Evolutionary conservation across 192 early-diverging fungal genomes (phyloP).

Genomic region (Dimargaris xerosporica): DNA sequence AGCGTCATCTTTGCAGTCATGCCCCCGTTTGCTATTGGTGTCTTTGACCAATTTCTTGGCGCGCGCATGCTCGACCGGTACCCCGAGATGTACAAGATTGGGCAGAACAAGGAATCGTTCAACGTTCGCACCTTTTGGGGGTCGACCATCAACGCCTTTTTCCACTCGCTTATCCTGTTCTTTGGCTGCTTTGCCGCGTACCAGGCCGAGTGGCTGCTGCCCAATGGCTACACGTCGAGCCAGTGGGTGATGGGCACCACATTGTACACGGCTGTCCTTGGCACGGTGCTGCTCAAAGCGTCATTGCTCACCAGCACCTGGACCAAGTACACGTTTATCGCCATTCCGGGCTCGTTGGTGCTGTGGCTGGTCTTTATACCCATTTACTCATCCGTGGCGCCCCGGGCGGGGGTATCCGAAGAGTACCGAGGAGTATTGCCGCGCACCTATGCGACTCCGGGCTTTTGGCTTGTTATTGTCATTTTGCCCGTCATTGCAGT

Average conservation of each 20-base stretch:
- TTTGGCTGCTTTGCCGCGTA: slow-evolving; percentile 49
- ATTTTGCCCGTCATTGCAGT: slow-evolving; percentile 74
- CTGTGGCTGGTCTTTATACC: slow-evolving; percentile 84
- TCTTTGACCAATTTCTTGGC: slow-evolving; percentile 93
- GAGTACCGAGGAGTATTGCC: slow-evolving; percentile 61
- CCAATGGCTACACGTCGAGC: slow-evolving; percentile 56
- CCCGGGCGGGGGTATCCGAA: slow-evolving; percentile 43
- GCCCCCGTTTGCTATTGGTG: slow-evolving; percentile 87
- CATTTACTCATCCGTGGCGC: slow-evolving; percentile 60
- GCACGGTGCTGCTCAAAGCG: slow-evolving; percentile 81
- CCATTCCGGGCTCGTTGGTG: slow-evolving; percentile 75
- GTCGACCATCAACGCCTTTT: slow-evolving; percentile 84
- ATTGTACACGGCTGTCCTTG: slow-evolving; percentile 76
- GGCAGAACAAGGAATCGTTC: slow-evolving; percentile 46
- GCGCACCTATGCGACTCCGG: slow-evolving; percentile 42
- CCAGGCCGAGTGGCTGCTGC: slow-evolving; percentile 46
- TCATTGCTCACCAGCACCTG: slow-evolving; percentile 78
- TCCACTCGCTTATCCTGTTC: slow-evolving; percentile 79
- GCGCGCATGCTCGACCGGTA: slow-evolving; percentile 91
- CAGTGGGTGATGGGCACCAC: slow-evolving; percentile 86
- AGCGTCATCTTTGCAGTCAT: slow-evolving; percentile 91
- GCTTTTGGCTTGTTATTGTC: slow-evolving; percentile 80
- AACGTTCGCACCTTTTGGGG: slow-evolving; percentile 83
- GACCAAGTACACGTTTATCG: slow-evolving; percentile 88
- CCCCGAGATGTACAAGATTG: slow-evolving; percentile 91